Base-by-base conservation (phyloP, 73 alveolate species). In the Paramecium tetraurelia region DNA sequence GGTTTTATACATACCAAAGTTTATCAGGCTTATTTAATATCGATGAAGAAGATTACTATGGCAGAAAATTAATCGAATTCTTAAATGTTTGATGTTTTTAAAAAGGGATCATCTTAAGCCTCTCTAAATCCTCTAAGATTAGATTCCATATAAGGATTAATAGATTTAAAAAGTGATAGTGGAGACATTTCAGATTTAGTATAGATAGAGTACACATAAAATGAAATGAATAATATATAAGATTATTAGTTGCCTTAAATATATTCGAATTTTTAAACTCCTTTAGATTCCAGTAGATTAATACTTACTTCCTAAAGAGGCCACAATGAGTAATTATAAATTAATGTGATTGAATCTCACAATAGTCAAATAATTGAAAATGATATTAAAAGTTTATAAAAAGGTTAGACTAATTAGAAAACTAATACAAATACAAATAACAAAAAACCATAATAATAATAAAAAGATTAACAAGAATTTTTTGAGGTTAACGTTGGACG, bases 181-280 rank as follows among this genome's bases (percentile, higher is more conserved):
- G 84, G 84, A 63, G 46, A 63, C 31, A 63, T 63, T 63, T 63
- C 84, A 3, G 84, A 63, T 27, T 8, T 31, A 63, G 0, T 12
- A 31, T 63, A 63, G 16, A 20, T 27, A 1, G 84, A 63, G 31
- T 33, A 63, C 31, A 31, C 24, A 31, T 27, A 31, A 31, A 63
- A 63, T 63, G 84, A 63, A 31, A 31, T 31, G 21, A 63, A 33
- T 31, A 16, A 63, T 63, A 27, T 63, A 63, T 14, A 22, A 10
- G 84, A 63, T 3, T 63, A 63, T 63, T 33, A 27, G 2, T 63
- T 63, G 12, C 84, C 84, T 27, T 63, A 63, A 63, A 31, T 63
- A 12, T 63, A 63, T 63, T 63, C 84, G 9, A 63, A 63, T 63
- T 63, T 63, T 63, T 33, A 63, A 63, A 63, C 84, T 63, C 84